phyloP scores from a whole-genome alignment of 805 yeast genomes.

The Sugiyamaella valdiviana region DNA sequence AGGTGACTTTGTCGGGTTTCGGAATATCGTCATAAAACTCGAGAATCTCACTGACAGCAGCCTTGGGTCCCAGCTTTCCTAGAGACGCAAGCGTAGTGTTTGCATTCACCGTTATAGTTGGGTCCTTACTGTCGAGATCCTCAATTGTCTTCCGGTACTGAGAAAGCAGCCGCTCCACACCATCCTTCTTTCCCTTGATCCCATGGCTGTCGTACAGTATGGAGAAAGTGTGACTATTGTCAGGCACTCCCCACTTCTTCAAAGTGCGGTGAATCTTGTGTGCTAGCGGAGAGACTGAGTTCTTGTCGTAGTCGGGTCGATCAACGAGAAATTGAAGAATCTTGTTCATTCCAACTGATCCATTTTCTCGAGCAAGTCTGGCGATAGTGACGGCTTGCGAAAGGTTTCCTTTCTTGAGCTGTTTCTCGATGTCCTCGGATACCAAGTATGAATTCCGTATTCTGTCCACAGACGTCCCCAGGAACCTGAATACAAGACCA shows the following conservation, averaged over 20 bases:
- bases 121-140: not conserved
- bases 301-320: not conserved
- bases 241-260: constrained; percentile 19
- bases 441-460: constrained; percentile 16
- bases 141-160: not conserved
- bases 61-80: not conserved
- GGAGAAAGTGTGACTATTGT: constrained; percentile 9
- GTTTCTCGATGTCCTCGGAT: constrained; percentile 12
- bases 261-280: constrained; percentile 8
- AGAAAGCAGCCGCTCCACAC: not conserved
- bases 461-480: constrained; percentile 14
- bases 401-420: constrained; percentile 9
- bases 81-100: constrained; percentile 10
- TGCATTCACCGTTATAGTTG: not conserved
- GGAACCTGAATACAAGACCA: constrained; percentile 11
- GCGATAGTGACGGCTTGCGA: constrained; percentile 12
- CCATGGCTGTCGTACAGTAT: not conserved
- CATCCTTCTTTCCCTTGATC: not conserved
- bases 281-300: constrained; percentile 9
- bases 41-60: not conserved
- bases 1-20: constrained; percentile 7
- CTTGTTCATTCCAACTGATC: constrained; percentile 19
- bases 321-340: constrained; percentile 9
- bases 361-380: constrained; percentile 15
- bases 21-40: constrained; percentile 6